A percentile compares a stretch with the other conserved stretches of the same genome.
Conservation (phyloP, 805 yeast genomes). For the Pichia californica region DNA sequence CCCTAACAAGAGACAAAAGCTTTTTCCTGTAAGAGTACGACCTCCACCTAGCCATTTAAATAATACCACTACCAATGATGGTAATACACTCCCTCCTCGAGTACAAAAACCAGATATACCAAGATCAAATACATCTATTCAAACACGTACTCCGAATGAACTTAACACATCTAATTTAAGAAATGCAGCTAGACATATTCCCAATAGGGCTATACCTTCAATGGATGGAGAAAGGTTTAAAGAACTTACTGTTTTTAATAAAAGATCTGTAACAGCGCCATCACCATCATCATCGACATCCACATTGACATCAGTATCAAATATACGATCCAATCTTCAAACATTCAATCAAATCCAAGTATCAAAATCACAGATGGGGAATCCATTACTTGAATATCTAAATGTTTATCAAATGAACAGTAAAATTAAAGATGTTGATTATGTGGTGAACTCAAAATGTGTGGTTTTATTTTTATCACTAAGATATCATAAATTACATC, state of each 20-base stretch:
- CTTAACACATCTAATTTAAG: too few relatives aligned
- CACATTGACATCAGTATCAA: too few relatives aligned
- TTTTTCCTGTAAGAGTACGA: constrained; percentile 1
- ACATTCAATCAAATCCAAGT: constrained; percentile 36
- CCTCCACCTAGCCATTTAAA: constrained; percentile 1
- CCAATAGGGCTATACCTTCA: background rate
- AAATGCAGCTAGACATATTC: too few relatives aligned
- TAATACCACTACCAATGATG: too few relatives aligned
- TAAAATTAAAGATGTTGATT: constrained; percentile 49
- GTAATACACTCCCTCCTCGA: constrained; percentile 6
- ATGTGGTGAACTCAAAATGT: constrained; percentile 51
- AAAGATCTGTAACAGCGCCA: too few relatives aligned
- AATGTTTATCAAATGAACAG: constrained; percentile 48
- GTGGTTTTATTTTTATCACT: constrained; percentile 58
- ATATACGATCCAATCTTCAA: background rate
- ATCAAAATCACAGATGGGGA: constrained; percentile 62
- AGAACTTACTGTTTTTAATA: too few relatives aligned
- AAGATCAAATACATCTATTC: too few relatives aligned
- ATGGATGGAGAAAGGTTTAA: background rate
- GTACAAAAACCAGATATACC: too few relatives aligned
- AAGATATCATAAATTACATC: constrained; percentile 69
- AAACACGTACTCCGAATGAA: too few relatives aligned
- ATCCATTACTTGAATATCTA: constrained; percentile 55
- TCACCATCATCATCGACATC: too few relatives aligned
- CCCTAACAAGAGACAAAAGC: constrained; percentile 5